Evolutionary conservation across 768 basidiomycete species (phyloP), one percentile per base, ranked within the genome.

Genomic region (Inosperma sp.): DNA sequence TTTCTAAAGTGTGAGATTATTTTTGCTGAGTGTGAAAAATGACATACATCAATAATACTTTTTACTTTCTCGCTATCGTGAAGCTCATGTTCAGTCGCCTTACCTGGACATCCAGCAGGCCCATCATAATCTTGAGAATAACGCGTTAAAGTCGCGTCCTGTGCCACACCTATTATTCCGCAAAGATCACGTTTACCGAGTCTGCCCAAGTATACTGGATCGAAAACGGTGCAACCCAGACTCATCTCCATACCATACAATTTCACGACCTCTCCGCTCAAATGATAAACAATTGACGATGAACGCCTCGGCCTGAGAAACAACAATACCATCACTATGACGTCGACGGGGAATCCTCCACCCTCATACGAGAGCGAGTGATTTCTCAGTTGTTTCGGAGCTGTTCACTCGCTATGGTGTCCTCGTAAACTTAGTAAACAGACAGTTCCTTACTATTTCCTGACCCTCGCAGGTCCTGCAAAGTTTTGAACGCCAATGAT

Each of bases 341-440:
- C 76, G 3, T 74, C 88, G 47, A 65, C 59, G n/a, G 10, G 86
- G 86, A 10, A 67, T 71, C 17, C 71, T 88, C 33, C 58, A 81
- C 34, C 76, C 72, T 4, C 83, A 87, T 49, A 74, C 72, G 10
- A 67, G 67, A 19, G 52, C 74, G 7, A 60, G 65, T 5, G 67
- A 75, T 37, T 73, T 87, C 33, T 69, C 65, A 3, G 57, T 61
- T n/a, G 68, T 86, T 40, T 83, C 83, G 5, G 62, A 77, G 47
- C 68, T 88, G 34, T 88, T 88, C 65, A 85, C 83, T 13, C 77
- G 79, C 40, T 88, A 86, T 60, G 68, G 88, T 55, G 88, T 88
- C 58, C 13, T 62, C 68, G 43, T 82, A 81, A 17, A 81, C 84
- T 8, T 62, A 76, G 3, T 83, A 83, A 54, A 41, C 66, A 3